Percentiles rank a stretch among this genome's conserved stretches.
Evolutionary conservation across 2,329 filamentous ascomycete species (phyloP).

Genomic region (Rhynchosporium agropyri): DNA sequence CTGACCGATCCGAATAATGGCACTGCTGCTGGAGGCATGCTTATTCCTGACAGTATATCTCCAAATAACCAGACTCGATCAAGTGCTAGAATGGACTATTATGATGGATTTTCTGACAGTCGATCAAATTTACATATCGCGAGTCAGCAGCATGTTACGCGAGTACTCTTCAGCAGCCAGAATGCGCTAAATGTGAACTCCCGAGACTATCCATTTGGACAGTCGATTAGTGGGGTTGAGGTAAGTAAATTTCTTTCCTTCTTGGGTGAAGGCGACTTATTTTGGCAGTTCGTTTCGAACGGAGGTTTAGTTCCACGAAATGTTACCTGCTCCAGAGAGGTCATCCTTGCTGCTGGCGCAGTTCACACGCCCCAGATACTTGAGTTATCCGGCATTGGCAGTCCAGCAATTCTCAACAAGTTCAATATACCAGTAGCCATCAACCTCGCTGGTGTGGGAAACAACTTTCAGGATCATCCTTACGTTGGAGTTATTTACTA

Average conservation of each 20-base stretch:
- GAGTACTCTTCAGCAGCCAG: conserved; percentile 42
- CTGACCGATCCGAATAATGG: conserved; percentile 4
- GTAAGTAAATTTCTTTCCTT: conserved; percentile 40
- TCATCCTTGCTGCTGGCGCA: conserved; percentile 52
- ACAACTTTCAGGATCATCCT: conserved; percentile 59
- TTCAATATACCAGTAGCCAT: conserved; percentile 54
- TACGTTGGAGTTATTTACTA: conserved; percentile 36
- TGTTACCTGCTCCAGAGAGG: conserved; percentile 51
- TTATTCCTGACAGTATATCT: conserved; percentile 14
- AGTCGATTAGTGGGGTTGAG: conserved; percentile 45
- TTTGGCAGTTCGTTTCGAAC: conserved; percentile 30
- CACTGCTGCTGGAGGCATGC: conserved; percentile 18
- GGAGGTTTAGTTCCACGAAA: conserved; percentile 29
- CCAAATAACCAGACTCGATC: conserved; percentile 19
- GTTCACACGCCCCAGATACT: conserved; percentile 52
- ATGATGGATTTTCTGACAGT: conserved; percentile 15
- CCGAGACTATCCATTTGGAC: conserved; percentile 23
- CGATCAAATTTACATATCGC: conserved; percentile 38
- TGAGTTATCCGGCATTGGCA: conserved; percentile 50
- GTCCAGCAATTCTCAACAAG: conserved; percentile 43
- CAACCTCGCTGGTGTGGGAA: conserved; percentile 64
- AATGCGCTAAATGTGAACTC: conserved; percentile 22
- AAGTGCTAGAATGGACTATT: conserved; percentile 40
- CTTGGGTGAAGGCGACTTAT: conserved; percentile 11
- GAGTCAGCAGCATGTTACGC: conserved; percentile 44